Conservation (phyloP, 1,284 basidiomycete genomes). For the Blastosporella zonata region DNA sequence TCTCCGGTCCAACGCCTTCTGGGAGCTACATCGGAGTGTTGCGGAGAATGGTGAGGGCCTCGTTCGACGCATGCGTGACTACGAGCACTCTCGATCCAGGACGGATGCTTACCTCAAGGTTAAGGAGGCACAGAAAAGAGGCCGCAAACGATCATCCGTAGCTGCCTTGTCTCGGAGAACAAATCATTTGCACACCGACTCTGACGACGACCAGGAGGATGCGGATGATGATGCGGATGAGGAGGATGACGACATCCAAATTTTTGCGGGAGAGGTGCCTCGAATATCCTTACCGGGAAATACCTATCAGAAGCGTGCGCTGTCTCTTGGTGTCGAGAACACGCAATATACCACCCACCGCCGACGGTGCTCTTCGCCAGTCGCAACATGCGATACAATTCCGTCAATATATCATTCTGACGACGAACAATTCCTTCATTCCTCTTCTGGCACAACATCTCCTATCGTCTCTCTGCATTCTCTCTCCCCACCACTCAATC, state of each 20-base stretch:
- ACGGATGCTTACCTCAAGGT: slow-evolving; percentile 33
- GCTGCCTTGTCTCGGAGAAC: slow-evolving; percentile 16
- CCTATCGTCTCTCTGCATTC: slow-evolving; percentile 1
- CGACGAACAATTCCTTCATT: slow-evolving; percentile 8
- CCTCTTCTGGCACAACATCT: slow-evolving; percentile 12
- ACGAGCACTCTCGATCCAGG: slow-evolving; percentile 50
- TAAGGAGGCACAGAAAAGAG: slow-evolving; percentile 35
- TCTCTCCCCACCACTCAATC: slow-evolving; percentile 20
- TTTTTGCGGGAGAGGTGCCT: slow-evolving; percentile 31
- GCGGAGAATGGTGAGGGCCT: slow-evolving; percentile 62
- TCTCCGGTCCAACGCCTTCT: slow-evolving; percentile 59
- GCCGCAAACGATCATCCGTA: slow-evolving; percentile 35
- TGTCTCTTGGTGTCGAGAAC: slow-evolving; percentile 37
- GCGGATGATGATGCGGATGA: slow-evolving; percentile 42
- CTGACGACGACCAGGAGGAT: slow-evolving; percentile 31
- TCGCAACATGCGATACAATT: slow-evolving; percentile 19
- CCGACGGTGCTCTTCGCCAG: slow-evolving; percentile 32
- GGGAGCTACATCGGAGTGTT: slow-evolving; percentile 59
- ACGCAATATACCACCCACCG: slow-evolving; percentile 9
- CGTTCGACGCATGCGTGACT: slow-evolving; percentile 70
- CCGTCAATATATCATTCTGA: slow-evolving; percentile 13
- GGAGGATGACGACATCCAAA: slow-evolving; percentile 57
- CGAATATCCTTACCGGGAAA: slow-evolving; percentile 13
- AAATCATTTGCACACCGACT: not conserved
- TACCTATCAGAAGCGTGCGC: slow-evolving; percentile 35